phyloP scores from a whole-genome alignment of 2,329 filamentous ascomycete species.

The Fusarium agapanthi region DNA sequence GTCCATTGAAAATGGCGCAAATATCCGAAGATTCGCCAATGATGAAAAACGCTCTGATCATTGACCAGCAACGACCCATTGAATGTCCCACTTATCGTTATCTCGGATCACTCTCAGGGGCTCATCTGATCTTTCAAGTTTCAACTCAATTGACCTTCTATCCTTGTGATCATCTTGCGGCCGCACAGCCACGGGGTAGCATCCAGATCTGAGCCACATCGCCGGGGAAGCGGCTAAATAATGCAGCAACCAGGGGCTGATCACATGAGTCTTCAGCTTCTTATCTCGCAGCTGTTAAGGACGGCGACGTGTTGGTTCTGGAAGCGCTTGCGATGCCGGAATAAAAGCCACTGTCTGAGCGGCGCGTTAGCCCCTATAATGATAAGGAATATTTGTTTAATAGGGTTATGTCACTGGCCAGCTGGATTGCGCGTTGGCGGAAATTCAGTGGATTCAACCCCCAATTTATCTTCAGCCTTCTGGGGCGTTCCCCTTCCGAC shows the following conservation, averaged over 20 bases:
- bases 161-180: neutral
- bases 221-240: constrained; percentile 2
- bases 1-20: neutral
- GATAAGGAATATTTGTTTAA: neutral
- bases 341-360: neutral
- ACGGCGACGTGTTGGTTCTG: neutral
- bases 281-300: neutral
- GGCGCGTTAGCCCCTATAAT: neutral
- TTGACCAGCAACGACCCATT: neutral
- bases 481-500: neutral
- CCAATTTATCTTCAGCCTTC: neutral
- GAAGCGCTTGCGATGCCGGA: neutral
- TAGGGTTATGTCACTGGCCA: neutral
- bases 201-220: constrained; percentile 19
- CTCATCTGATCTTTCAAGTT: neutral
- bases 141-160: neutral
- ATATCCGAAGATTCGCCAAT: neutral
- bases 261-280: neutral
- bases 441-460: neutral
- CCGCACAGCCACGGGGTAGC: neutral
- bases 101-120: neutral
- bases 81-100: neutral
- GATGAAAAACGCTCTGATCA: neutral
- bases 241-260: neutral
- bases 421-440: neutral